Evolutionary conservation across 768 basidiomycete species (phyloP), one percentile per base, ranked within the genome.

Genomic region (Galerina sulciceps): DNA sequence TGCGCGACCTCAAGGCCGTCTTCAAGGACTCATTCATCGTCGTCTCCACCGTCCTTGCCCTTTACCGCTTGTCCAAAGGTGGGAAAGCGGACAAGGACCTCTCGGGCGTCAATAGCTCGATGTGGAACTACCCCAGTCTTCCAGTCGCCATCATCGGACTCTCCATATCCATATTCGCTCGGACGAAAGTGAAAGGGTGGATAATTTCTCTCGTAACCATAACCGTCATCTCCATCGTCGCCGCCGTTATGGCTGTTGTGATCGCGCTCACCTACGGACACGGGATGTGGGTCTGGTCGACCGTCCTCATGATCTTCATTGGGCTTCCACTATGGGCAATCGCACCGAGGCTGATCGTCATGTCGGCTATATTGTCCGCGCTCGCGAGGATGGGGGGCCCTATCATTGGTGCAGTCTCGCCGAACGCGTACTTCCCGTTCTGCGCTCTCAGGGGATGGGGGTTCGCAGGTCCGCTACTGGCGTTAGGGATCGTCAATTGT

Each of bases 91-190:
- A 41, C 22, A 48, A 42, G 13, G 38, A 58, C 20, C 22, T 58
- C 36, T 54, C 58, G 10, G 57, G 57, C 0, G 13, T 59, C 10
- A 59, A 59, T 13, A 34, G 22, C 8, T 47, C 58, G 0, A 40
- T 54, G 15, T 59, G 58, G 45, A 55, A 14, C 9, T 59, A 59
- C 34, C 58, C 58, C 34, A 53, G 51, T 35, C 45, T 59, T 4
- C 58, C 53, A 0, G 52, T 59, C 14, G 58, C 58, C 18, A 55
- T 59, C 10, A 17, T 51, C 38, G 53, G 58, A 5, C 23, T 59
- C 13, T 41, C 41, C 8, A 59, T 59, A 20, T 22, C 37, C 51
- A 49, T 59, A 10, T 53, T 55, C 44, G 20, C 58, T 4, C 14
- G 53, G n/a, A 54, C 46, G 10, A 35, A 45, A 34, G 36, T 45